These are phyloP conservation scores for Curvularia sp. DNA, from an alignment of 2,329 filamentous ascomycete genomes.

Conservation along the genomic window DNA sequence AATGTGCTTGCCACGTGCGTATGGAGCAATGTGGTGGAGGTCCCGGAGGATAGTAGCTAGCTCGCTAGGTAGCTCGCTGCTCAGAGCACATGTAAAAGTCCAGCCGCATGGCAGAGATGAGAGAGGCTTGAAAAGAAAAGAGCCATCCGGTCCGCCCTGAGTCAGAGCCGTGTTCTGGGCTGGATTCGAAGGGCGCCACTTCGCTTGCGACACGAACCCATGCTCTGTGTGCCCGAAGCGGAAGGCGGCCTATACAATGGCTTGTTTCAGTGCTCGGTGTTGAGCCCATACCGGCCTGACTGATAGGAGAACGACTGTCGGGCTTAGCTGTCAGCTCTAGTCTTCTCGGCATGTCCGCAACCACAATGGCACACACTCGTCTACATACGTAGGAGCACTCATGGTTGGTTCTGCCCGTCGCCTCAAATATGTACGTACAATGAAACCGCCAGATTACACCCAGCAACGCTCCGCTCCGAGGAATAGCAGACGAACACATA, in stretches of 20 bases:
- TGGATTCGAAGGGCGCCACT: conserved; percentile 11
- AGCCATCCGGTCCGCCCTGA: background rate
- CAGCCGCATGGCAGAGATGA: background rate
- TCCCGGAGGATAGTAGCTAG: background rate
- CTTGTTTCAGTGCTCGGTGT: conserved; percentile 17
- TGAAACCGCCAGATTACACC: background rate
- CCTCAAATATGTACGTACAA: background rate
- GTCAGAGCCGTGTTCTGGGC: conserved; percentile 10
- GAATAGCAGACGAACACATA: background rate
- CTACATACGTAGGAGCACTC: background rate
- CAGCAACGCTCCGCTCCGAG: background rate
- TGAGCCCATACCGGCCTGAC: conserved; percentile 10
- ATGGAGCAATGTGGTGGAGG: background rate
- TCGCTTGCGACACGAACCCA: conserved; percentile 11
- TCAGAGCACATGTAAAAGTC: background rate
- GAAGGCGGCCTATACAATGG: conserved; percentile 12
- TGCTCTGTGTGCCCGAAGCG: conserved; percentile 9
- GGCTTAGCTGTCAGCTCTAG: conserved; percentile 3
- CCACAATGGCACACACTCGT: background rate
- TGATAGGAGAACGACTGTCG: conserved; percentile 10
- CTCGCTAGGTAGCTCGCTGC: background rate
- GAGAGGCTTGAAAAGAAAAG: conserved; percentile 5
- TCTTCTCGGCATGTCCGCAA: conserved; percentile 10
- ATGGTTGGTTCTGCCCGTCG: background rate
- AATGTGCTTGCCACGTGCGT: conserved; percentile 10